A percentile compares a stretch with the other conserved stretches of the same genome.
phyloP scores from a whole-genome alignment of 2,329 filamentous ascomycete genomes.

The Sarocladiaceae sp. region DNA sequence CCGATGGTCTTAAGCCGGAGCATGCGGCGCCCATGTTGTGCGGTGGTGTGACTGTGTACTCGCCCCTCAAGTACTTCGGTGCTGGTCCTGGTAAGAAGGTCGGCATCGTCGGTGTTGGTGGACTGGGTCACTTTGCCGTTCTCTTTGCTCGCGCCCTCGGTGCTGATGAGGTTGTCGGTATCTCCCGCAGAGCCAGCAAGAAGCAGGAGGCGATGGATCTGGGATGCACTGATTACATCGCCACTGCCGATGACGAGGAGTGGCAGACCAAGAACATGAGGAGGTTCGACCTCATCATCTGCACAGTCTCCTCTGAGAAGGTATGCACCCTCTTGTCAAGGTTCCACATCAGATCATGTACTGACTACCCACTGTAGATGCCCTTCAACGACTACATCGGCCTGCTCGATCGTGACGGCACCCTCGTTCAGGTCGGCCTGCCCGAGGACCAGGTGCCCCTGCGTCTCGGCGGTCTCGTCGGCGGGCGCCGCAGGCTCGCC shows the following conservation, averaged over 20 bases:
- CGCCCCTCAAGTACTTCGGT: constrained; percentile 66
- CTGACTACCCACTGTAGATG: constrained; percentile 6
- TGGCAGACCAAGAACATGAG: constrained; percentile 47
- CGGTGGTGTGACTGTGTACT: constrained; percentile 72
- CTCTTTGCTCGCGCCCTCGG: constrained; percentile 61
- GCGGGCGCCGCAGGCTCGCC: constrained; percentile 41
- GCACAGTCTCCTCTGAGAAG: constrained; percentile 53
- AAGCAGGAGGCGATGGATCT: constrained; percentile 46
- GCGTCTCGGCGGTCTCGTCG: constrained; percentile 48
- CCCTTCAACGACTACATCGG: constrained; percentile 10
- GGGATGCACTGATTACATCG: constrained; percentile 51
- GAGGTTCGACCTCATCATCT: constrained; percentile 67
- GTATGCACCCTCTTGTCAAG: constrained; percentile 8
- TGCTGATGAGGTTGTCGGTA: constrained; percentile 46
- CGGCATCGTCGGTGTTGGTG: constrained; percentile 64
- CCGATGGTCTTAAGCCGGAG: constrained; percentile 54
- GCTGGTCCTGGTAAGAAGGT: constrained; percentile 69
- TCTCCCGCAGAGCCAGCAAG: constrained; percentile 50
- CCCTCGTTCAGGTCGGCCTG: constrained; percentile 27
- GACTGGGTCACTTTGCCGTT: constrained; percentile 62
- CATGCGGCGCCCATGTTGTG: constrained; percentile 75
- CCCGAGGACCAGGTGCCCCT: constrained; percentile 45
- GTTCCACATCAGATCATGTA: constrained; percentile 6
- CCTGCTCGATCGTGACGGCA: constrained; percentile 16
- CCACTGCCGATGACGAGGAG: constrained; percentile 42